phyloP scores from a whole-genome alignment of 1,139 yeast genomes.

The Taphrina confusa region DNA sequence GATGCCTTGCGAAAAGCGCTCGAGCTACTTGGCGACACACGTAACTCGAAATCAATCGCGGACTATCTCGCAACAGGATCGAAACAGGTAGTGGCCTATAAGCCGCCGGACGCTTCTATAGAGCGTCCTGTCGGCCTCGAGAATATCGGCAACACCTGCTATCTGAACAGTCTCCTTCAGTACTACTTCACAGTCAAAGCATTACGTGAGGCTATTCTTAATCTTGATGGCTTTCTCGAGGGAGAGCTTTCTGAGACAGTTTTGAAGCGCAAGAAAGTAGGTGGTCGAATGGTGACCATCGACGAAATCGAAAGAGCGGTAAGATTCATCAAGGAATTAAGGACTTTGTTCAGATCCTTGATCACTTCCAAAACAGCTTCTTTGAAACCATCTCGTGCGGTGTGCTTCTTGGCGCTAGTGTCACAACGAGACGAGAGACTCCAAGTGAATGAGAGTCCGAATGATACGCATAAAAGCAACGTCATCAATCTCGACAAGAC shows the following conservation, averaged over 20 bases:
- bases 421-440: slow-evolving; percentile 40
- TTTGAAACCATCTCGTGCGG: slow-evolving; percentile 77
- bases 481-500: neutral
- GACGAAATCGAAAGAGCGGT: slow-evolving; percentile 77
- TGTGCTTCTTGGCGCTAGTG: slow-evolving; percentile 81
- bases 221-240: slow-evolving; percentile 51
- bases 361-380: slow-evolving; percentile 62
- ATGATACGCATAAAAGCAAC: neutral
- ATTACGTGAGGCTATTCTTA: slow-evolving; percentile 64
- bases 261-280: slow-evolving; percentile 57
- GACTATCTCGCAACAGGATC: slow-evolving; percentile 43
- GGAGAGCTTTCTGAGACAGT: slow-evolving; percentile 43
- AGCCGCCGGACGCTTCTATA: slow-evolving; percentile 18
- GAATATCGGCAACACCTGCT: slow-evolving; percentile 93
- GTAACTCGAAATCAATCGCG: slow-evolving; percentile 42
- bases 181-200: slow-evolving; percentile 86
- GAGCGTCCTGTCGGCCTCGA: slow-evolving; percentile 80
- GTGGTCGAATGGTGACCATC: slow-evolving; percentile 75
- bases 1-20: slow-evolving; percentile 52
- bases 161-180: slow-evolving; percentile 76
- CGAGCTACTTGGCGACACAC: slow-evolving; percentile 56
- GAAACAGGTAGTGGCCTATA: slow-evolving; percentile 31
- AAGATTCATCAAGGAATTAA: slow-evolving; percentile 73
- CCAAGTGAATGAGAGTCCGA: neutral
- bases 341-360: slow-evolving; percentile 68